Conservation (phyloP, 2,329 filamentous ascomycete species). For the Phialophora expanda region DNA sequence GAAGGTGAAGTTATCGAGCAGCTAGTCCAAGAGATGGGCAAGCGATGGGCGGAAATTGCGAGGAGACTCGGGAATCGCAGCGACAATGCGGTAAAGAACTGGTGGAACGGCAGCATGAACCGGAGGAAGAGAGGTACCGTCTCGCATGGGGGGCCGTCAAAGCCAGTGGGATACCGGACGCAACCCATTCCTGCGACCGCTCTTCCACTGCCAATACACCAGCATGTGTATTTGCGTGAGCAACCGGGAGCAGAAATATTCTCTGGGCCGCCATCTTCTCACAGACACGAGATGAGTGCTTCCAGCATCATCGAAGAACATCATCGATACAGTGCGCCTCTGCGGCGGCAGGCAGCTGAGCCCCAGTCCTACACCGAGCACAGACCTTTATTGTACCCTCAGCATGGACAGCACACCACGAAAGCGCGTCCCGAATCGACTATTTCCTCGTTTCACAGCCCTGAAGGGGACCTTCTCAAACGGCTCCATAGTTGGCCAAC, state of each 20-base stretch:
- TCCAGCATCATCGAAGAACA: conserved; percentile 9
- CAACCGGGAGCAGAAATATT: not conserved
- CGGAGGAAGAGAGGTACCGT: conserved; percentile 49
- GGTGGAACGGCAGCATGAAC: conserved; percentile 96
- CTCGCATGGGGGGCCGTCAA: conserved; percentile 21
- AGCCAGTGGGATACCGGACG: conserved; percentile 32
- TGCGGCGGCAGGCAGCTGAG: not conserved
- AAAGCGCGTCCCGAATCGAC: not conserved
- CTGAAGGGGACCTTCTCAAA: not conserved
- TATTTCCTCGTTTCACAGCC: conserved; percentile 1
- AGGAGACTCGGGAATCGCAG: conserved; percentile 80
- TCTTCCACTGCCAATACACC: not conserved
- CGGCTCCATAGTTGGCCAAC: conserved; percentile 10
- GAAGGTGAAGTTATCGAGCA: conserved; percentile 76
- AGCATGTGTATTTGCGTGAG: conserved; percentile 16
- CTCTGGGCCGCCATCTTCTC: conserved; percentile 13
- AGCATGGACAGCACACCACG: not conserved
- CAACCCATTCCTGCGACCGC: conserved; percentile 34
- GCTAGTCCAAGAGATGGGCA: conserved; percentile 77
- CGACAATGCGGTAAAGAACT: conserved; percentile 97
- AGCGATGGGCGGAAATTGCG: conserved; percentile 92
- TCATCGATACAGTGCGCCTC: conserved; percentile 7
- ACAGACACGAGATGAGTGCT: conserved; percentile 3
- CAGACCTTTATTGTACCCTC: conserved; percentile 2
- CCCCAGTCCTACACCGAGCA: not conserved